phyloP scores from a whole-genome alignment of 495 filamentous ascomycete genomes.

The Penicillium dipodomyicola region DNA sequence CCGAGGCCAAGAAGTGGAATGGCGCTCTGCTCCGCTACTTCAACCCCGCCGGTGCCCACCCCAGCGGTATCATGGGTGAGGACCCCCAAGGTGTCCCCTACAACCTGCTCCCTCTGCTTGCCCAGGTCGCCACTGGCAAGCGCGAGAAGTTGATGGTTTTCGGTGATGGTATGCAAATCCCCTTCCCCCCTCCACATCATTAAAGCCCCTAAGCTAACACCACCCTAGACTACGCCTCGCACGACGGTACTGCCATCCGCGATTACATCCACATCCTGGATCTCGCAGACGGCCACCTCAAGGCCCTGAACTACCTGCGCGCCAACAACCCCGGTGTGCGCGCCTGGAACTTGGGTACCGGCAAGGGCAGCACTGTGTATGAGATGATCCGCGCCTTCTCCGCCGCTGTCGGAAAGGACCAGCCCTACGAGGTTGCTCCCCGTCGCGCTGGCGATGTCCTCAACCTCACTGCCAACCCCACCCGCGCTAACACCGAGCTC shows the following conservation, averaged over 20 bases:
- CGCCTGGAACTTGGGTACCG: constrained; percentile 98
- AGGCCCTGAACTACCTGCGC: constrained; percentile 89
- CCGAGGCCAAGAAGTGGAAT: constrained; percentile 75
- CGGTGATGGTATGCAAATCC: constrained; percentile 70
- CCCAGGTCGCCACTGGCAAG: constrained; percentile 93
- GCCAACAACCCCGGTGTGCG: constrained; percentile 86
- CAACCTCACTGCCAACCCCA: constrained; percentile 90
- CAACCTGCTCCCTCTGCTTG: constrained; percentile 90
- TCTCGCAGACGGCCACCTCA: constrained; percentile 82
- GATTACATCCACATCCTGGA: constrained; percentile 86
- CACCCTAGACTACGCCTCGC: constrained; percentile 76
- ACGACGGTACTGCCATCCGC: constrained; percentile 77
- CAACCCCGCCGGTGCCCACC: constrained; percentile 94
- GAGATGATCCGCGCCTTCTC: constrained; percentile 97
- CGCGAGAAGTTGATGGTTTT: constrained; percentile 93
- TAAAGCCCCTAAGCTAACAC: constrained; percentile 8
- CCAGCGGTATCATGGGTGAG: constrained; percentile 96
- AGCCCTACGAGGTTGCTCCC: constrained; percentile 82
- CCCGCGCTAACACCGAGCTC: constrained; percentile 80
- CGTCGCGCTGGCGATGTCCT: constrained; percentile 88
- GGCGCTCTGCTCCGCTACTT: constrained; percentile 93
- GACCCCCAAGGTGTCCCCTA: constrained; percentile 94
- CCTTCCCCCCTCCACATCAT: neutral
- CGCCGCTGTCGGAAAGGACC: constrained; percentile 74
- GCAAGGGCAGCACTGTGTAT: constrained; percentile 89